These are phyloP conservation scores for Apiotrichum mycotoxinovorans DNA, from an alignment of 1,284 basidiomycete species.

Conservation along the genomic window DNA sequence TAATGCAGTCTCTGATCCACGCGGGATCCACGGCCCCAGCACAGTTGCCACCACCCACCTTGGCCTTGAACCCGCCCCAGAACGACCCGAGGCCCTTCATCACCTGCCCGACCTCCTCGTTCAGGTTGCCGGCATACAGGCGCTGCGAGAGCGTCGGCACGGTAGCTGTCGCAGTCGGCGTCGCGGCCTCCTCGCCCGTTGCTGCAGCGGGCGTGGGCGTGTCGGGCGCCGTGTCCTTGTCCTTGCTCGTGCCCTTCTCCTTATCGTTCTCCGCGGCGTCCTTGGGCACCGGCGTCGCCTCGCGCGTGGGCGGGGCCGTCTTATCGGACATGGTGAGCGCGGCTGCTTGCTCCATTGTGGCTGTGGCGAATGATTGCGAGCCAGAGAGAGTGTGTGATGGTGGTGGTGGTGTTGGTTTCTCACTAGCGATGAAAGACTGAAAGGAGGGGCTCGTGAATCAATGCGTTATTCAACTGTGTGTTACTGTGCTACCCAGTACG, in stretches of 20 bases:
- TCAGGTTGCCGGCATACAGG: constrained; percentile 51
- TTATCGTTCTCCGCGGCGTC: neutral
- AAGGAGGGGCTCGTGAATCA: too few species aligned
- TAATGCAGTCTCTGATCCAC: neutral
- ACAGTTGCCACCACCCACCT: constrained; percentile 56
- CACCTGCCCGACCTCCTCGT: constrained; percentile 82
- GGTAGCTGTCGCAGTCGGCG: too few species aligned
- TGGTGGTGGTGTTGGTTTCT: too few species aligned
- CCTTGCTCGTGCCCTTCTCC: neutral
- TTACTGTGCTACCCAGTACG: too few species aligned
- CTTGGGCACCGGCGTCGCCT: constrained; percentile 1
- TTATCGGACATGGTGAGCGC: constrained; percentile 21
- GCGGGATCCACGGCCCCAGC: neutral
- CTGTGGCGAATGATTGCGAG: neutral
- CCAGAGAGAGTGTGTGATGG: neutral
- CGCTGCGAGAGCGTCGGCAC: constrained; percentile 10
- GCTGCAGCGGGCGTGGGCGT: neutral
- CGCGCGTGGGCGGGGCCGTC: constrained; percentile 8
- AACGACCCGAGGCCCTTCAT: constrained; percentile 70
- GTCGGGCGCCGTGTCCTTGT: neutral
- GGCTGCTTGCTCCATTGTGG: constrained; percentile 18
- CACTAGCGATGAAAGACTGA: neutral
- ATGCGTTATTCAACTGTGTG: too few species aligned
- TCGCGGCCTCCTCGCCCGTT: too few species aligned
- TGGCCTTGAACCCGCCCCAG: constrained; percentile 84